A percentile compares a stretch with the other conserved stretches of the same genome.
Conservation (phyloP, 441 rosid genomes). For the Jatropha multifida region DNA sequence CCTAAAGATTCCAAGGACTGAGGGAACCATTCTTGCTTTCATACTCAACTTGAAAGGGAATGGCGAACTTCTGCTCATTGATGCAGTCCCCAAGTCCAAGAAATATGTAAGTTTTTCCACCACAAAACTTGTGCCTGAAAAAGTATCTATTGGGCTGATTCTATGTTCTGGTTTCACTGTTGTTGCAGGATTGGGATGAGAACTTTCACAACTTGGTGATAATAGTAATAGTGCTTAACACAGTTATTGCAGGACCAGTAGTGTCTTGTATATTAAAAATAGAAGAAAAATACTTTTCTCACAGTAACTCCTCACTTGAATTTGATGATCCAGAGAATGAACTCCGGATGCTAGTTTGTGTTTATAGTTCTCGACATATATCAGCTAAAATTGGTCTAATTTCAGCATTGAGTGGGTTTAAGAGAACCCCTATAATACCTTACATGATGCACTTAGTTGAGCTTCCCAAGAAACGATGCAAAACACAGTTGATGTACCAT, state of each 20-base stretch:
- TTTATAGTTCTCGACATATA: conserved; percentile 66
- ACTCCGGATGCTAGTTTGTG: conserved; percentile 63
- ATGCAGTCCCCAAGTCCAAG: conserved; percentile 6
- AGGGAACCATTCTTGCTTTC: conserved; percentile 53
- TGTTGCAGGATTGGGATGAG: conserved; percentile 35
- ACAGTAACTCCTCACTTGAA: conserved; percentile 46
- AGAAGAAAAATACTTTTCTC: conserved; percentile 39
- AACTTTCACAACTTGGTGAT: conserved; percentile 46
- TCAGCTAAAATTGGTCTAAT: conserved; percentile 47
- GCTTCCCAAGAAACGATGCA: conserved; percentile 52
- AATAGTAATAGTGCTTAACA: conserved; percentile 46
- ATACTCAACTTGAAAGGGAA: conserved; percentile 74
- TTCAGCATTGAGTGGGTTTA: conserved; percentile 49
- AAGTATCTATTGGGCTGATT: background rate
- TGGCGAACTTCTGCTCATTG: conserved; percentile 53
- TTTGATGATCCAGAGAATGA: conserved; percentile 45
- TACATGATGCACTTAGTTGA: conserved; percentile 74
- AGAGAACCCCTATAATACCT: conserved; percentile 42
- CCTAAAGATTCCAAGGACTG: conserved; percentile 48
- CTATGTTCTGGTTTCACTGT: background rate
- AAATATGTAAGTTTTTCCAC: conserved; percentile 2
- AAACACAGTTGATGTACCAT: conserved; percentile 52
- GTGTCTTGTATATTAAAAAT: conserved; percentile 43
- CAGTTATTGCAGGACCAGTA: conserved; percentile 52
- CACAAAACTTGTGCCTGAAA: background rate